These are phyloP conservation scores for Claviceps sp. DNA, from an alignment of 2,329 filamentous ascomycete genomes.

Conservation along the genomic window DNA sequence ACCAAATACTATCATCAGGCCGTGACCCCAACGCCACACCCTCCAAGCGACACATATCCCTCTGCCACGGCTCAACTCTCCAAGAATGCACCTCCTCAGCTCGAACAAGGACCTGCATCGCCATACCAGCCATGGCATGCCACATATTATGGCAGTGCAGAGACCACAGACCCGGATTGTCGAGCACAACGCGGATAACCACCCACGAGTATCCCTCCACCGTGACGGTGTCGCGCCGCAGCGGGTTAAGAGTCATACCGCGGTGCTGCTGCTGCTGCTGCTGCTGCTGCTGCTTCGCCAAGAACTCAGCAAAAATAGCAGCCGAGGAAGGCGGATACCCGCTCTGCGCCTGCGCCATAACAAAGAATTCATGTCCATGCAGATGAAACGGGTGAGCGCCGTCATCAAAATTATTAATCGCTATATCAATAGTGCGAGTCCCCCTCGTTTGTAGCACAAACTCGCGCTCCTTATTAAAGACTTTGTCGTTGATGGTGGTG, in stretches of 20 bases:
- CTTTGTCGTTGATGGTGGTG: slow-evolving; percentile 15
- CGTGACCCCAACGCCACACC: slow-evolving; percentile 20
- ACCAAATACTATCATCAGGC: slow-evolving; percentile 24
- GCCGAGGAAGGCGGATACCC: slow-evolving; percentile 21
- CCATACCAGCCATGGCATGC: slow-evolving; percentile 44
- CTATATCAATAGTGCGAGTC: slow-evolving; percentile 38
- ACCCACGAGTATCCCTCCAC: slow-evolving; percentile 42
- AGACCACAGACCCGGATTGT: slow-evolving; percentile 45
- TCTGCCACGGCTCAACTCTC: slow-evolving; percentile 12
- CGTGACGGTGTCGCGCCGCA: slow-evolving; percentile 31
- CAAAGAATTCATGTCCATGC: slow-evolving; percentile 46
- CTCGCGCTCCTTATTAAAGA: slow-evolving; percentile 18
- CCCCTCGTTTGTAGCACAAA: slow-evolving; percentile 37
- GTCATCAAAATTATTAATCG: slow-evolving; percentile 48
- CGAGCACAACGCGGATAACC: slow-evolving; percentile 38
- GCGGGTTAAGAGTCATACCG: slow-evolving; percentile 15
- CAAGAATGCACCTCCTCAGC: slow-evolving; percentile 16
- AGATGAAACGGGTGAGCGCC: slow-evolving; percentile 34
- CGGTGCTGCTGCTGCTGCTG: neutral
- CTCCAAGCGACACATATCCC: slow-evolving; percentile 15
- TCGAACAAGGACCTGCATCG: slow-evolving; percentile 40
- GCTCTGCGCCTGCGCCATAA: slow-evolving; percentile 19
- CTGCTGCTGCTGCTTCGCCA: slow-evolving; percentile 11
- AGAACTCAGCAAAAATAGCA: slow-evolving; percentile 12
- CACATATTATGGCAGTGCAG: slow-evolving; percentile 47